Evolutionary conservation across 306 rosid species (phyloP).

Genomic region (Canavalia ensiformis): DNA sequence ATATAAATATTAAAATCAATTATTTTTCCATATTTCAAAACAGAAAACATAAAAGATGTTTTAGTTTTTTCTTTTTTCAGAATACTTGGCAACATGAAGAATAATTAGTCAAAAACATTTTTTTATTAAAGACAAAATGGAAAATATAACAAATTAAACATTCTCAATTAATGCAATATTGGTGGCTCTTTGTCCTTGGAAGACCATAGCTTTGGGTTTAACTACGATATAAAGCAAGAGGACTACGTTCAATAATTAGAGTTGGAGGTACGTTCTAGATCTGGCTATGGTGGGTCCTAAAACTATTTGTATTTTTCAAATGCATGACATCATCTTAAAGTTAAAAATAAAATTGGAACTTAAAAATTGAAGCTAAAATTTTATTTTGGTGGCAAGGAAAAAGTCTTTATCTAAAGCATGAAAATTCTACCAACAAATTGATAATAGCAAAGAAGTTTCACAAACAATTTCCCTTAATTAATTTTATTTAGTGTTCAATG

Average conservation of each 20-base stretch:
- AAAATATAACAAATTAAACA: neutral
- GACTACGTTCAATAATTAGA: neutral
- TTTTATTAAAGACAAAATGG: neutral
- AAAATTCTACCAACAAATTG: neutral
- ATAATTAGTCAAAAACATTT: neutral
- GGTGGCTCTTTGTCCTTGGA: too few relatives aligned
- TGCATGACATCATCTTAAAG: slow-evolving; percentile 7
- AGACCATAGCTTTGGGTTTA: neutral
- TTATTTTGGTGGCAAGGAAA: neutral
- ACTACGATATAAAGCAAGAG: neutral
- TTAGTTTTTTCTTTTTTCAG: neutral
- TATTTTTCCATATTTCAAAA: neutral
- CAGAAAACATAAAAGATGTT: neutral
- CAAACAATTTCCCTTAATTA: neutral
- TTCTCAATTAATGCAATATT: neutral
- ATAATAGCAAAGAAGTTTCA: slow-evolving; percentile 1
- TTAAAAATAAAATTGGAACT: neutral
- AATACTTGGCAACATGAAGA: neutral
- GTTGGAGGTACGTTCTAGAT: neutral
- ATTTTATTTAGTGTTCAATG: neutral
- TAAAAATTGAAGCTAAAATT: neutral
- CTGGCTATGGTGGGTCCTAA: neutral
- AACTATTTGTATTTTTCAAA: neutral
- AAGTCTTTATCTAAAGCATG: neutral
- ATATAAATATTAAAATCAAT: neutral